Evolutionary conservation across 305 asterid genomes (phyloP), one percentile per base, ranked within the genome.

Genomic region (Fraxinus albicans): DNA sequence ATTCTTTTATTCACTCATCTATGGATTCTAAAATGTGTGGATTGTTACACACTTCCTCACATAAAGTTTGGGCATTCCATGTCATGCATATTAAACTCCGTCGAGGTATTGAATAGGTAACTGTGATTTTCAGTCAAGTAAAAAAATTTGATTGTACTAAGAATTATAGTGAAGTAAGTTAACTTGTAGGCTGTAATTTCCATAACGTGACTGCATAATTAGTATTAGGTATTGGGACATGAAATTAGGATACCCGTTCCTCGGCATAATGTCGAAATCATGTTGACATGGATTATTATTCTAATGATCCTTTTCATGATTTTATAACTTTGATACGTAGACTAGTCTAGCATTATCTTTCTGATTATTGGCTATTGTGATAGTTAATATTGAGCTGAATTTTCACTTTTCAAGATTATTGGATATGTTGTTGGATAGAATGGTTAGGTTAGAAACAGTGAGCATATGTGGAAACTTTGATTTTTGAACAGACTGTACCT

Each of bases 1-100:
- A 53, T 19, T 83, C 50, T 2, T 73, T 83, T 67, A 44, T 76
- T 67, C 77, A 74, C 69, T 47, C 44, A 63, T 40, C 38, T 19
- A 33, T 79, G 72, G 73, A 77, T 79, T 35, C 77, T 72, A 36
- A 21, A 6, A 8, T 78, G 21, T 42, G 63, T 55, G 47, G 80
- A 33, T 72, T 72, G 8, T 81, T 40, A 81, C 17, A 12, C 19
- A 38, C 34, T 82, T 73, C 33, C 0, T 42, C 12, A 12, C 3
- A 58, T 84, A 27, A n/a, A 15, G 77, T 12, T 21, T 76, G 63
- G 47, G 17, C 47, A 73, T 50, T 58, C 50, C 38, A 34, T 31
- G 79, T 58, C 60, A 21, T 35, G 55, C 63, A 40, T 21, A 29
- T 44, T 53, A 40, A 53, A 65, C 72, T 38, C 21, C 8, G 7